These are phyloP conservation scores for Paramecium primaurelia DNA, from an alignment of 73 alveolate genomes.

Conservation along the genomic window DNA sequence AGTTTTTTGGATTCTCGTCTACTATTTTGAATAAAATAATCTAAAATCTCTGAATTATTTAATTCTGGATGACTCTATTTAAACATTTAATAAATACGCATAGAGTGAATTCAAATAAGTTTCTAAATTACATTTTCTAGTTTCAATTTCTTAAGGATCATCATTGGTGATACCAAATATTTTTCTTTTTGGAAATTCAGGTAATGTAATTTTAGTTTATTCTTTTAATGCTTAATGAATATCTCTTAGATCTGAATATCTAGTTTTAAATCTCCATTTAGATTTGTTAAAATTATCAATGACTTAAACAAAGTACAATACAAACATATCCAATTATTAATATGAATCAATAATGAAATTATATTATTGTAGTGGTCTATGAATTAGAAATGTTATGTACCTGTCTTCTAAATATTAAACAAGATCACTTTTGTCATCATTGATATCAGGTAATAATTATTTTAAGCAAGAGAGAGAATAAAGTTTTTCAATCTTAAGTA, in stretches of 20 bases:
- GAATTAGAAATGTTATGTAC: background rate
- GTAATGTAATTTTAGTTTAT: background rate
- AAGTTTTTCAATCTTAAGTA: background rate
- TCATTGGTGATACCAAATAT: slow-evolving; percentile 33
- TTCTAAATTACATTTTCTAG: background rate
- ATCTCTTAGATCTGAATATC: slow-evolving; percentile 40
- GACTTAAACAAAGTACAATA: background rate
- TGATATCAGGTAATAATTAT: background rate
- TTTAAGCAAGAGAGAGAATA: background rate
- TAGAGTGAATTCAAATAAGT: background rate
- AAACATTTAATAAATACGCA: background rate
- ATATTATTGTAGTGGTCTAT: background rate
- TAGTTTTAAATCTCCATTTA: slow-evolving; percentile 35
- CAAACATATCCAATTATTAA: background rate
- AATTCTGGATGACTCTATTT: slow-evolving; percentile 6
- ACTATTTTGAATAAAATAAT: background rate
- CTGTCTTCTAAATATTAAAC: background rate
- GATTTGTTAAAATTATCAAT: slow-evolving; percentile 5
- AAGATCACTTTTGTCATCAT: slow-evolving; percentile 25
- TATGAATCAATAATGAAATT: background rate
- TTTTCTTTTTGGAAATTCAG: slow-evolving; percentile 42
- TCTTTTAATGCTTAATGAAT: slow-evolving; percentile 32
- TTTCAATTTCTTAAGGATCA: slow-evolving; percentile 5
- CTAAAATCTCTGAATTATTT: background rate
- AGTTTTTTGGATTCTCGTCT: slow-evolving; percentile 7